Evolutionary conservation across 257 asterid species (phyloP).

Genomic region (Ligustrum vulgare): DNA sequence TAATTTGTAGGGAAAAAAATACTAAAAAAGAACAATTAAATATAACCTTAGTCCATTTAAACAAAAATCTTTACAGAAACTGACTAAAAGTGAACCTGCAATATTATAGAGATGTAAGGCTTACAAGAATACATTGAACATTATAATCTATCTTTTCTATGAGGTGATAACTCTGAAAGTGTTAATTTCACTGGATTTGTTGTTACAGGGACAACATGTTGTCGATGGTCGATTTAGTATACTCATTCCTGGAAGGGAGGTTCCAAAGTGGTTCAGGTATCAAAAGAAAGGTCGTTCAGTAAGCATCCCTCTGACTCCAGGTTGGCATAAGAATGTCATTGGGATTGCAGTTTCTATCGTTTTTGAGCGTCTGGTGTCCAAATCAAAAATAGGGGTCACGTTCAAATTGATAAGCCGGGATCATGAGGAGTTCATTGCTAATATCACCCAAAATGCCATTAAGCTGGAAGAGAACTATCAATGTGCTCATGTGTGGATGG

Average conservation of each 20-base stretch:
- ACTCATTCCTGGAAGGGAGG: slow-evolving; percentile 10
- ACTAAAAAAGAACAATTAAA: too few relatives aligned
- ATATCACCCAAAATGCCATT: slow-evolving; percentile 13
- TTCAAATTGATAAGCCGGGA: slow-evolving; percentile 19
- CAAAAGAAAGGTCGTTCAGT: slow-evolving; percentile 16
- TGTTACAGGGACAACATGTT: slow-evolving; percentile 16
- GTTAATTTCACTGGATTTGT: not conserved
- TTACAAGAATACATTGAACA: not conserved
- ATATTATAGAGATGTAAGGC: not conserved
- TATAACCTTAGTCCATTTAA: too few relatives aligned
- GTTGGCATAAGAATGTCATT: slow-evolving; percentile 9
- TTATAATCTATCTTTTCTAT: not conserved
- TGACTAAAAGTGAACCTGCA: not conserved
- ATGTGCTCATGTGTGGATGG: slow-evolving; percentile 16
- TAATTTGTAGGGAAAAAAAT: too few relatives aligned
- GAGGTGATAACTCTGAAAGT: too few relatives aligned
- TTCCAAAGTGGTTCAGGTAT: slow-evolving; percentile 17
- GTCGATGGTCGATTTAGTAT: slow-evolving; percentile 16
- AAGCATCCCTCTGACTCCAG: slow-evolving; percentile 12
- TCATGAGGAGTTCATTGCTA: slow-evolving; percentile 10
- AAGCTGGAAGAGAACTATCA: slow-evolving; percentile 11
- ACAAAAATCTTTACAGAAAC: not conserved
- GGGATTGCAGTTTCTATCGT: slow-evolving; percentile 18
- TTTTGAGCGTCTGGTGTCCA: slow-evolving; percentile 5
- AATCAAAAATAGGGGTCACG: slow-evolving; percentile 19